Percentiles rank a stretch among this genome's conserved stretches.
Evolutionary conservation across 106 monocot species (phyloP).

Genomic region (Dendrobium catenatum): DNA sequence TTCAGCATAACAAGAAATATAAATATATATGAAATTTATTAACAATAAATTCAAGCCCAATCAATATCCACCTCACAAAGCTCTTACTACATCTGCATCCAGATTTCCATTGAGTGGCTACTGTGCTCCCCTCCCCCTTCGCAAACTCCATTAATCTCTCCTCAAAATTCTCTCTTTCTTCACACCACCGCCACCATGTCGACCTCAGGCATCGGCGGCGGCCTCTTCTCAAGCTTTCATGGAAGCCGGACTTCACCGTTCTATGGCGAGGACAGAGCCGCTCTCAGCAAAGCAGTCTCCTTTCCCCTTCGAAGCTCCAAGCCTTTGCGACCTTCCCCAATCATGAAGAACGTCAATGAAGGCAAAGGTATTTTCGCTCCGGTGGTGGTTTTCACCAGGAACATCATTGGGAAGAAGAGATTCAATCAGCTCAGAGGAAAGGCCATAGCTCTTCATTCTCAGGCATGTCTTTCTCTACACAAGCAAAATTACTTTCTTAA

Average conservation of each 20-base stretch:
- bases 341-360: constrained; percentile 77
- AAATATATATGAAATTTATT: no score
- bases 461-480: constrained; percentile 20
- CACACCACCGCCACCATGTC: background rate
- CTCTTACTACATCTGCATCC: background rate
- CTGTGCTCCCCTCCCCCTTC: background rate
- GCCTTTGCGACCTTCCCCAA: constrained; percentile 28
- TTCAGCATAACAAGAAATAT: no score
- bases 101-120: background rate
- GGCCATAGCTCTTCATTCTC: constrained; percentile 90
- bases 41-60: background rate
- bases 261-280: background rate
- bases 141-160: background rate
- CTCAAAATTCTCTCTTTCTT: background rate
- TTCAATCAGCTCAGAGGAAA: constrained; percentile 95
- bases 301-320: constrained; percentile 7
- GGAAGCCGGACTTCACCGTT: background rate
- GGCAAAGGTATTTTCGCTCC: constrained; percentile 89
- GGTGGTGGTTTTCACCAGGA: constrained; percentile 52
- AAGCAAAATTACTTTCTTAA: no score
- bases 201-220: constrained; percentile 7
- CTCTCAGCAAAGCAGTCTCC: background rate
- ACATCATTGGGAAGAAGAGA: constrained; percentile 64
- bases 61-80: background rate
- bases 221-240: constrained; percentile 5